Percentiles rank a stretch among this genome's conserved stretches.
Conservation (phyloP, 805 yeast genomes). For the Myxozyma monticola region DNA sequence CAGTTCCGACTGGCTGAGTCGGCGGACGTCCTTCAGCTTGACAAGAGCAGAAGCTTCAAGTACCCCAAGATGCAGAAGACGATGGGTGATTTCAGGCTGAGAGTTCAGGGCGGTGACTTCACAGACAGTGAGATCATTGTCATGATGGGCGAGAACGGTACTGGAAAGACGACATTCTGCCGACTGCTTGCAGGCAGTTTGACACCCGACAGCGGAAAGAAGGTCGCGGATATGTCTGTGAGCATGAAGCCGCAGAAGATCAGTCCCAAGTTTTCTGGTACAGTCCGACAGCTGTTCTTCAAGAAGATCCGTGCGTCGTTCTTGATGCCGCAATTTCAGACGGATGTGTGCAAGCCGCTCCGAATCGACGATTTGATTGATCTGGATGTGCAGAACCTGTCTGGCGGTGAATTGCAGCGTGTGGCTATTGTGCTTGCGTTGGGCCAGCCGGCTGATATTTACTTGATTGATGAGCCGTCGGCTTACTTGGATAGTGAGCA, state of each 20-base stretch:
- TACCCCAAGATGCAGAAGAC: slow-evolving; percentile 88
- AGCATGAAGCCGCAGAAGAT: slow-evolving; percentile 99
- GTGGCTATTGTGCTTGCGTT: slow-evolving; percentile 95
- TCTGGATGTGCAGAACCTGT: slow-evolving; percentile 94
- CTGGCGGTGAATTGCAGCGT: slow-evolving; percentile 99
- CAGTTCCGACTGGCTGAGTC: slow-evolving; percentile 94
- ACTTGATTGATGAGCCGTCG: slow-evolving; percentile 97
- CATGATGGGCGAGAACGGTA: slow-evolving; percentile 99
- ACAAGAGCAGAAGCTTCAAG: slow-evolving; percentile 71
- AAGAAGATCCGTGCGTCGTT: slow-evolving; percentile 94
- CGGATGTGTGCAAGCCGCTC: slow-evolving; percentile 95
- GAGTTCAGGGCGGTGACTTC: slow-evolving; percentile 83
- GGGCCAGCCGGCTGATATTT: slow-evolving; percentile 94
- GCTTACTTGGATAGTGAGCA: slow-evolving; percentile 99
- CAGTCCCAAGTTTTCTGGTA: slow-evolving; percentile 98
- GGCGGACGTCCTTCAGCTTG: slow-evolving; percentile 69
- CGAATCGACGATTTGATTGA: slow-evolving; percentile 91
- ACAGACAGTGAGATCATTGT: slow-evolving; percentile 95
- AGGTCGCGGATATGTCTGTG: slow-evolving; percentile 84
- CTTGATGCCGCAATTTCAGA: slow-evolving; percentile 95
- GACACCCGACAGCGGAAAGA: slow-evolving; percentile 76
- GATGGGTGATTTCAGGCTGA: slow-evolving; percentile 91
- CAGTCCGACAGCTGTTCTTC: slow-evolving; percentile 95
- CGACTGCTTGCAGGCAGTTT: slow-evolving; percentile 90
- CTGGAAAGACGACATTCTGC: slow-evolving; percentile 98